These are phyloP conservation scores for Hemisphaericaspora subhashii DNA, from an alignment of 1,139 yeast species.

Conservation along the genomic window DNA sequence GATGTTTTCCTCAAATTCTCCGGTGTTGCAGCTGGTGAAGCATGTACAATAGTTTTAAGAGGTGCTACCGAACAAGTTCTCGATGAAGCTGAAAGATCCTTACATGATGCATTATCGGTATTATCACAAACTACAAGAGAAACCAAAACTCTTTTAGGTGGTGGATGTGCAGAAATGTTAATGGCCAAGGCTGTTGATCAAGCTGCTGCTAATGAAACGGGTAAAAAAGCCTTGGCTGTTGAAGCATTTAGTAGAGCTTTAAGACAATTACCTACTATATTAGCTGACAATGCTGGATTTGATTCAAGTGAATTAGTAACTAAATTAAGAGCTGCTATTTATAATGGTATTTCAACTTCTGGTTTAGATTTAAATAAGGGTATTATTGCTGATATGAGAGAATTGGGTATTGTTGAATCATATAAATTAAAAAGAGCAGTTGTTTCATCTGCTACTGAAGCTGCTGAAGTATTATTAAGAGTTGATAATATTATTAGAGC, in stretches of 20 bases:
- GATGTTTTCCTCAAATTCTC: constrained; percentile 82
- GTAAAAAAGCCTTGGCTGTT: constrained; percentile 91
- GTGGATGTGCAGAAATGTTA: constrained; percentile 97
- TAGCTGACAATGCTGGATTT: constrained; percentile 96
- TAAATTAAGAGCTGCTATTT: constrained; percentile 86
- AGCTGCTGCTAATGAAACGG: constrained; percentile 89
- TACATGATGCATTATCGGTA: constrained; percentile 95
- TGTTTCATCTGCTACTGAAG: constrained; percentile 95
- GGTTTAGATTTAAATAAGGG: constrained; percentile 90
- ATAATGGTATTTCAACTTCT: constrained; percentile 87
- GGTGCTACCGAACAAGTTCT: constrained; percentile 97
- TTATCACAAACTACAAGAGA: constrained; percentile 93
- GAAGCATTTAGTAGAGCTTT: constrained; percentile 94
- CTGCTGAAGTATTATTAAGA: constrained; percentile 91
- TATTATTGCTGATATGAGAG: constrained; percentile 88
- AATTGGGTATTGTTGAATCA: constrained; percentile 87
- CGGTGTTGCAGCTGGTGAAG: constrained; percentile 94
- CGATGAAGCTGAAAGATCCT: constrained; percentile 96
- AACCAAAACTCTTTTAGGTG: constrained; percentile 95
- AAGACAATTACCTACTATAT: constrained; percentile 90
- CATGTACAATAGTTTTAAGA: constrained; percentile 92
- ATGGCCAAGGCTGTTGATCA: constrained; percentile 98
- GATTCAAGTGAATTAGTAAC: constrained; percentile 93
- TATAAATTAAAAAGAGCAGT: constrained; percentile 91
- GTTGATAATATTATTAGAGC: constrained; percentile 97